These are phyloP conservation scores for Pogostemon cablin DNA, from an alignment of 257 asterid species.

Conservation along the genomic window DNA sequence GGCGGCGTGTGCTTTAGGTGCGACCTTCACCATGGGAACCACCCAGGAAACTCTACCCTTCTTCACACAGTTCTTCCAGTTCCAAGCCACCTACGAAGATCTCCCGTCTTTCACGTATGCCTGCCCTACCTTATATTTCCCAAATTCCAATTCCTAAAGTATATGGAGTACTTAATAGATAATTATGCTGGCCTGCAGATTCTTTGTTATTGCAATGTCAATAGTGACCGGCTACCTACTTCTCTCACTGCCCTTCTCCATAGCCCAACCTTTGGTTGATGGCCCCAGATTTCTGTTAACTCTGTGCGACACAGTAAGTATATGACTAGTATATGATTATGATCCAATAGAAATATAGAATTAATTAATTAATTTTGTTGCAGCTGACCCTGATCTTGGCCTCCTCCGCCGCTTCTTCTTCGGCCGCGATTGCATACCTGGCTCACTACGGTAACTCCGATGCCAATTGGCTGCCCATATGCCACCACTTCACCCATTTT, in stretches of 20 bases:
- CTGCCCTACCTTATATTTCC: not conserved
- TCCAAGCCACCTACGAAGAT: conserved; percentile 82
- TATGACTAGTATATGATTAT: too few relatives aligned
- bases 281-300: conserved; percentile 46
- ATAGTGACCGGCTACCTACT: conserved; percentile 62
- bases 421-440: conserved; percentile 72
- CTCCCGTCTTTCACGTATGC: conserved; percentile 74
- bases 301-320: conserved; percentile 55
- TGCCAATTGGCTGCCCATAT: conserved; percentile 72
- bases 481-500: conserved; percentile 63
- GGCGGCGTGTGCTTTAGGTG: conserved; percentile 56
- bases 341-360: too few relatives aligned
- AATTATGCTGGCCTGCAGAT: conserved; percentile 37
- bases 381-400: conserved; percentile 57
- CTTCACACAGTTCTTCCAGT: conserved; percentile 91
- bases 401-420: conserved; percentile 57
- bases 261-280: conserved; percentile 39
- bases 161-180: not conserved
- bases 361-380: not conserved
- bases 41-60: conserved; percentile 82
- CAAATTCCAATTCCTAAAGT: not conserved
- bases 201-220: conserved; percentile 66
- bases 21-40: conserved; percentile 81
- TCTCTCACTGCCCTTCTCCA: conserved; percentile 71
- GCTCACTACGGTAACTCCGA: conserved; percentile 63